Evolutionary conservation across 805 yeast genomes (phyloP).

Genomic region (Ogataea methanolica): DNA sequence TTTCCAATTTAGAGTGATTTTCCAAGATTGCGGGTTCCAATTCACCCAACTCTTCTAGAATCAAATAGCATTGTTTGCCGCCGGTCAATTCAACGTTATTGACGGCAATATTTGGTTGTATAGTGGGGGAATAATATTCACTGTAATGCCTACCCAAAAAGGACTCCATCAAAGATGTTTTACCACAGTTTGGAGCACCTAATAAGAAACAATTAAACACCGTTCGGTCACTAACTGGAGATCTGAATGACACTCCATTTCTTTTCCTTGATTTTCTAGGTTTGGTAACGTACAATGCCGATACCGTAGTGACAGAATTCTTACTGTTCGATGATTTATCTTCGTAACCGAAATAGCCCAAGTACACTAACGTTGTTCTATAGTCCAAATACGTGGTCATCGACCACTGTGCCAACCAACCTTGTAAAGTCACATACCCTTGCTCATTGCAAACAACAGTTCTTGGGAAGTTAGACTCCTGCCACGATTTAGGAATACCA

Average conservation of each 20-base stretch:
- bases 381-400: slow-evolving; percentile 89
- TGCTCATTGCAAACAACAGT: slow-evolving; percentile 87
- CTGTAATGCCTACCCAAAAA: slow-evolving; percentile 73
- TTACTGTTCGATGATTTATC: slow-evolving; percentile 19
- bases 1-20: slow-evolving; percentile 62
- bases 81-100: slow-evolving; percentile 92
- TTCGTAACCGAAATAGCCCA: slow-evolving; percentile 89
- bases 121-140: slow-evolving; percentile 73
- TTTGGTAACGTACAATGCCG: slow-evolving; percentile 75
- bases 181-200: slow-evolving; percentile 86
- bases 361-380: slow-evolving; percentile 77
- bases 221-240: slow-evolving; percentile 72
- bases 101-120: slow-evolving; percentile 75
- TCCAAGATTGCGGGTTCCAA: slow-evolving; percentile 77
- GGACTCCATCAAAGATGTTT: slow-evolving; percentile 76
- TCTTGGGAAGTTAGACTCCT: slow-evolving; percentile 76
- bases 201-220: slow-evolving; percentile 87
- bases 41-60: slow-evolving; percentile 86
- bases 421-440: slow-evolving; percentile 88
- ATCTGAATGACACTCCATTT: slow-evolving; percentile 61
- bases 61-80: slow-evolving; percentile 91
- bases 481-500: slow-evolving; percentile 87
- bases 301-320: slow-evolving; percentile 17
- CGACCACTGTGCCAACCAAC: slow-evolving; percentile 99
- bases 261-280: slow-evolving; percentile 67